Conservation (phyloP, 2,329 filamentous ascomycete species). For the Phialophora macrospora region DNA sequence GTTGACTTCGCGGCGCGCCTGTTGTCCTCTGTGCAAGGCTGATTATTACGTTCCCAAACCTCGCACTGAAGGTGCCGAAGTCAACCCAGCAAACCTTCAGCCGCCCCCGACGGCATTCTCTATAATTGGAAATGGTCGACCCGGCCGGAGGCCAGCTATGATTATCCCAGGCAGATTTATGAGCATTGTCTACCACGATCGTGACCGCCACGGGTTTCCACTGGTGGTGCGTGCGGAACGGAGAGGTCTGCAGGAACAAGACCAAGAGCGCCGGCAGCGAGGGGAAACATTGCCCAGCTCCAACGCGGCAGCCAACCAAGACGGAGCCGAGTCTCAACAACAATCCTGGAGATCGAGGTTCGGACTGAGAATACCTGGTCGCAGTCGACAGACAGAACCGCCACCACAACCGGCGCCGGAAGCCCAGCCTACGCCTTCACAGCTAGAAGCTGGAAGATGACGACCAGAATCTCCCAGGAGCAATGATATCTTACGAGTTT, state of each 20-base stretch:
- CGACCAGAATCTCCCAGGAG: conserved; percentile 14
- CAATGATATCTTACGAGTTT: conserved; percentile 11
- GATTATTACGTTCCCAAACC: conserved; percentile 97
- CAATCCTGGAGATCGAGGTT: conserved; percentile 25
- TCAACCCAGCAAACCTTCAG: conserved; percentile 14
- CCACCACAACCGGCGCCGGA: conserved; percentile 22
- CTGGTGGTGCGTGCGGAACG: conserved; percentile 34
- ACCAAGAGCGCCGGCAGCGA: conserved; percentile 20
- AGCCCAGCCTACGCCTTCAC: conserved; percentile 30
- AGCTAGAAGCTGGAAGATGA: conserved; percentile 36
- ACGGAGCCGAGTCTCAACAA: conserved; percentile 5
- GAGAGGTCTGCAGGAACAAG: conserved; percentile 21
- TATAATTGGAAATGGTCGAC: conserved; percentile 45
- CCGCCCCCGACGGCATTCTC: conserved; percentile 39
- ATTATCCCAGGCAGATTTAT: conserved; percentile 47
- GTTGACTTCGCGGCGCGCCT: conserved; percentile 90
- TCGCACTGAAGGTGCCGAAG: conserved; percentile 61
- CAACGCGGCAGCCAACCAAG: conserved; percentile 5
- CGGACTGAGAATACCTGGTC: conserved; percentile 22
- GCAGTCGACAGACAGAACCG: conserved; percentile 16
- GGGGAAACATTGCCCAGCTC: conserved; percentile 14
- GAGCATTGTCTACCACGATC: conserved; percentile 40
- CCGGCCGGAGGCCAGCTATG: conserved; percentile 46
- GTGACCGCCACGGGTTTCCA: conserved; percentile 39
- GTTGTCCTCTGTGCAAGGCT: conserved; percentile 96